A percentile compares a stretch with the other conserved stretches of the same genome.
These are phyloP conservation scores for Cladosporium sp. DNA, from an alignment of 2,329 filamentous ascomycete genomes.

Conservation along the genomic window DNA sequence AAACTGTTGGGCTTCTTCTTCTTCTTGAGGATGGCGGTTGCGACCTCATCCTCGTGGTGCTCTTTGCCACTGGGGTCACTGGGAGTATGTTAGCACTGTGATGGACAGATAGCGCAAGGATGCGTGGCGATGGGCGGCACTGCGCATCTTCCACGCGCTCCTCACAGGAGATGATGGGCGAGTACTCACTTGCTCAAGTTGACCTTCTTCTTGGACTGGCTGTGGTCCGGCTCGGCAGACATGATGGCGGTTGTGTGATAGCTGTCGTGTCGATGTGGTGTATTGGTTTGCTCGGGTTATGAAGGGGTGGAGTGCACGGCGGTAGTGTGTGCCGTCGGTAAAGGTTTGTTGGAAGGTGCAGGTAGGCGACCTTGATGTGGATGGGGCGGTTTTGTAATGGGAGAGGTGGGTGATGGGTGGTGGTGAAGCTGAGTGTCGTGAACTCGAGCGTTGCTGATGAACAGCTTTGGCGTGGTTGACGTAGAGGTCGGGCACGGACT, in stretches of 20 bases:
- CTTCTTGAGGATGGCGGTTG: constrained; percentile 98
- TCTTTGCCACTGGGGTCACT: constrained; percentile 32
- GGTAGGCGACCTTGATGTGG: not conserved
- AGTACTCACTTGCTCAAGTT: constrained; percentile 43
- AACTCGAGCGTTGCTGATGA: constrained; percentile 3
- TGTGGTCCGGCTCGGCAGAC: constrained; percentile 49
- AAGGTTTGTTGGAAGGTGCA: not conserved
- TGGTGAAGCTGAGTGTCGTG: constrained; percentile 5
- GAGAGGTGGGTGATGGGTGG: not conserved
- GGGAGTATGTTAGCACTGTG: constrained; percentile 54
- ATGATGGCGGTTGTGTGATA: constrained; percentile 30
- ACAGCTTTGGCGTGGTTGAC: not conserved
- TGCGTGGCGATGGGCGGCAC: constrained; percentile 40
- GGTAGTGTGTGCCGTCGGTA: not conserved
- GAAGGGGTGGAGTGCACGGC: not conserved
- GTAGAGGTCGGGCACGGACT: not conserved
- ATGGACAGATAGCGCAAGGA: constrained; percentile 64
- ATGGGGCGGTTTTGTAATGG: not conserved
- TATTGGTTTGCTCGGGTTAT: not conserved
- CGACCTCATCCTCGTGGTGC: constrained; percentile 75
- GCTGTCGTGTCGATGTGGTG: not conserved
- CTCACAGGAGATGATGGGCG: not conserved
- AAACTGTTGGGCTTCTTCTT: constrained; percentile 99
- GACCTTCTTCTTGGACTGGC: constrained; percentile 41
- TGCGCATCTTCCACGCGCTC: not conserved